Evolutionary conservation across 345 rosid genomes (phyloP).

Genomic region (Eucalyptus cladocalyx): DNA sequence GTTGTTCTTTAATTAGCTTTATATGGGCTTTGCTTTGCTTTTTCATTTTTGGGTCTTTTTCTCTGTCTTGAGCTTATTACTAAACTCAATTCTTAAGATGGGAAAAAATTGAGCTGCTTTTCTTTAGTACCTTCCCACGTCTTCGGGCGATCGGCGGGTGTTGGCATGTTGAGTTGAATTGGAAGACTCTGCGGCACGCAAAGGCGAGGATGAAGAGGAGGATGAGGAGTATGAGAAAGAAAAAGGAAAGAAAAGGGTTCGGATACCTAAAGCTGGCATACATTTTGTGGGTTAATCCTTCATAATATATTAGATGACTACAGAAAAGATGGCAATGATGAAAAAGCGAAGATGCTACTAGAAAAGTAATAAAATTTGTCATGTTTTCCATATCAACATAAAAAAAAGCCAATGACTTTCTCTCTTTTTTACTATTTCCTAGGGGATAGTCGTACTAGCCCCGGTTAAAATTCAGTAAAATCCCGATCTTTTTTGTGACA

Average conservation of each 20-base stretch:
- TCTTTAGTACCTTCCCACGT: background rate
- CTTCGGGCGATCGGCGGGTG: background rate
- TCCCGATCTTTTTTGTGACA: rapidly evolving
- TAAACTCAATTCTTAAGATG: background rate
- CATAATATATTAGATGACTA: background rate
- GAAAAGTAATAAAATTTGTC: background rate
- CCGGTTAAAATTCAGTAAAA: background rate
- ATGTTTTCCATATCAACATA: background rate
- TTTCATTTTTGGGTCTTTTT: background rate
- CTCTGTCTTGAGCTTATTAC: background rate
- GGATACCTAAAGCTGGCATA: background rate
- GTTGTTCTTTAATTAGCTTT: background rate
- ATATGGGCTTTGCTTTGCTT: background rate
- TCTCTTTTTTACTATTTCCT: background rate
- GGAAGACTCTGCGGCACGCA: background rate
- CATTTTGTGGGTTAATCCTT: background rate
- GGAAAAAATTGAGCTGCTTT: background rate
- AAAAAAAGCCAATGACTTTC: background rate
- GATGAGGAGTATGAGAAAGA: background rate
- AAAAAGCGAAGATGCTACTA: background rate
- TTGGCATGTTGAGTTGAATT: background rate
- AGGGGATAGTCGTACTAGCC: background rate
- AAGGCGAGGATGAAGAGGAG: background rate
- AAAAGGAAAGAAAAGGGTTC: background rate
- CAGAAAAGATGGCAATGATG: background rate